These are phyloP conservation scores for Bipolaris victoriae DNA, from an alignment of 2,329 filamentous ascomycete species.

Conservation along the genomic window DNA sequence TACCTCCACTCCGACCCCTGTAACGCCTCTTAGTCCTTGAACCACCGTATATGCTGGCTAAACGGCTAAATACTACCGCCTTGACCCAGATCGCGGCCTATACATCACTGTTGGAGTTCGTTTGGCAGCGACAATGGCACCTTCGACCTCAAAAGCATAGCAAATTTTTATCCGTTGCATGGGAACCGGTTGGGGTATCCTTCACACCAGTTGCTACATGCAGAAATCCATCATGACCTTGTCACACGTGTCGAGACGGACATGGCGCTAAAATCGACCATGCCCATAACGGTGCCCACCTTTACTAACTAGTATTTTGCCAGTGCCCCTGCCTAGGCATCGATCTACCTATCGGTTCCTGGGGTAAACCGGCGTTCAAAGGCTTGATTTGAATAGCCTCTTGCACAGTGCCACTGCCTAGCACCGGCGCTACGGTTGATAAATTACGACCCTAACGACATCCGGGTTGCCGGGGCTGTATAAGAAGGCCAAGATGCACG, in stretches of 20 bases:
- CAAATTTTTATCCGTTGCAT: background rate
- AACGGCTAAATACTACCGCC: slow-evolving; percentile 39
- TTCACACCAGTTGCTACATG: background rate
- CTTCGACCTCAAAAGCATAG: background rate
- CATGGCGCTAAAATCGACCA: background rate
- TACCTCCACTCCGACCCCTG: slow-evolving; percentile 1
- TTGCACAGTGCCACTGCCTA: slow-evolving; percentile 24
- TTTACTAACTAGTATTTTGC: slow-evolving; percentile 20
- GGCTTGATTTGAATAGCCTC: slow-evolving; percentile 35
- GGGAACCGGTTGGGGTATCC: background rate
- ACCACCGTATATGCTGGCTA: slow-evolving; percentile 28
- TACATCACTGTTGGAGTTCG: slow-evolving; percentile 3
- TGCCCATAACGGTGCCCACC: background rate
- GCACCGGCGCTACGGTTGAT: slow-evolving; percentile 24
- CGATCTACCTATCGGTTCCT: slow-evolving; percentile 33
- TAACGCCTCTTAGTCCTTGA: background rate
- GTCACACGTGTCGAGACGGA: background rate
- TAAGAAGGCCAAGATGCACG: slow-evolving; percentile 17
- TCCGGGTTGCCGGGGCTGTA: slow-evolving; percentile 38
- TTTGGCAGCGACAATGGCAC: background rate
- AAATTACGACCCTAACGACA: slow-evolving; percentile 20
- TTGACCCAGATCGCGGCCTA: slow-evolving; percentile 6
- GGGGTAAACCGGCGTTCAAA: slow-evolving; percentile 29
- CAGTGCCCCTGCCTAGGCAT: slow-evolving; percentile 34
- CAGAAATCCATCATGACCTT: background rate